phyloP scores from a whole-genome alignment of 495 filamentous ascomycete species.

The Penicillium diatomitis region DNA sequence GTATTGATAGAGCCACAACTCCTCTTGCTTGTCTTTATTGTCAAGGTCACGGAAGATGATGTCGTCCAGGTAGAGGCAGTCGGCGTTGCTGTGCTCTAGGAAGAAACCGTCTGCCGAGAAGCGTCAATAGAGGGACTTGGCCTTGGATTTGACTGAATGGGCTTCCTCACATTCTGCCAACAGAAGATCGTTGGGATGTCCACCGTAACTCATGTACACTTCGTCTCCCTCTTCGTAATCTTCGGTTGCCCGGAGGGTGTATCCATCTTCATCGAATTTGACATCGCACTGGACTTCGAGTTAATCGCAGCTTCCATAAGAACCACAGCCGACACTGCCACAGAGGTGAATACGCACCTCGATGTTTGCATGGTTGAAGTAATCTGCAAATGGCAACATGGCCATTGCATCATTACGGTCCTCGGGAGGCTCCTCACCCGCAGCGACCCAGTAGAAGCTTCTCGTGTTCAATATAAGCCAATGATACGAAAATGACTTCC shows the following conservation, averaged over 20 bases:
- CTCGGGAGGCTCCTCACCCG: slow-evolving; percentile 39
- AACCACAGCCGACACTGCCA: background rate
- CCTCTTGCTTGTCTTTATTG: slow-evolving; percentile 31
- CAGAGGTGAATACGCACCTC: slow-evolving; percentile 21
- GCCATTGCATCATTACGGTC: slow-evolving; percentile 65
- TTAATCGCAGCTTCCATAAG: background rate
- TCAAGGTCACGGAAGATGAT: slow-evolving; percentile 48
- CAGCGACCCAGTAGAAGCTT: slow-evolving; percentile 64
- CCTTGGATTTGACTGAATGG: too few relatives aligned
- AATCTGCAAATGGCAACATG: slow-evolving; percentile 76
- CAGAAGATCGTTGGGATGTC: slow-evolving; percentile 71
- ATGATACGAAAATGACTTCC: slow-evolving; percentile 52
- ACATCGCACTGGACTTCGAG: slow-evolving; percentile 47
- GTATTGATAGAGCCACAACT: slow-evolving; percentile 50
- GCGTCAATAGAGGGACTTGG: background rate
- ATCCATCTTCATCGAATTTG: slow-evolving; percentile 46
- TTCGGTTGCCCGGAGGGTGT: slow-evolving; percentile 47
- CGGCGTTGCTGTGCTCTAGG: slow-evolving; percentile 56
- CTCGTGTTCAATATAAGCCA: slow-evolving; percentile 82
- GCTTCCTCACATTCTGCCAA: slow-evolving; percentile 58
- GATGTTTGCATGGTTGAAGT: slow-evolving; percentile 70
- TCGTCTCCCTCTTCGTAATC: slow-evolving; percentile 60
- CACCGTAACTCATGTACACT: slow-evolving; percentile 70
- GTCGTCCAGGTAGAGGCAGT: slow-evolving; percentile 60
- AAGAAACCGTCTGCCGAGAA: slow-evolving; percentile 58